Evolutionary conservation across 2,329 filamentous ascomycete species (phyloP).

Genomic region (Ilyonectria mors-panacis): DNA sequence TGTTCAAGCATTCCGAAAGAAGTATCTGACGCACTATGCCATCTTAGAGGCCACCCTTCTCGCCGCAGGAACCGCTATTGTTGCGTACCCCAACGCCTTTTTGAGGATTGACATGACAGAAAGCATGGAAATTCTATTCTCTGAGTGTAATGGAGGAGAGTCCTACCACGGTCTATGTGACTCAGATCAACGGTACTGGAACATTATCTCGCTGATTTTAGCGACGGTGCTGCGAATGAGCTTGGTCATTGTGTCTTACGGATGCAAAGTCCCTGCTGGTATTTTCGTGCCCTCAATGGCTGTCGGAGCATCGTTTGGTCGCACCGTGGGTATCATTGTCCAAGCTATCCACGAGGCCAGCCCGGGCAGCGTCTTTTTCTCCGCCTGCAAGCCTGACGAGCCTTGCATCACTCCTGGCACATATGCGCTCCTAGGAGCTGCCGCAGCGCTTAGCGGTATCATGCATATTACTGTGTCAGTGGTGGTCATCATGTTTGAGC

Average conservation of each 20-base stretch:
- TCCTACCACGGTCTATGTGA: conserved; percentile 94
- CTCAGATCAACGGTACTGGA: conserved; percentile 79
- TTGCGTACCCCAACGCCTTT: conserved; percentile 98
- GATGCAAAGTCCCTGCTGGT: conserved; percentile 96
- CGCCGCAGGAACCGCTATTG: conserved; percentile 85
- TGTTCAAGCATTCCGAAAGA: conserved; percentile 93
- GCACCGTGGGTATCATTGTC: conserved; percentile 94
- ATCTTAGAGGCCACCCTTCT: conserved; percentile 89
- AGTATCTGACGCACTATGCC: conserved; percentile 87
- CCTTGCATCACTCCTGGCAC: conserved; percentile 98
- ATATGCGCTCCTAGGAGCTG: conserved; percentile 95
- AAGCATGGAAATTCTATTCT: conserved; percentile 98
- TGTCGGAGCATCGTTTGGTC: conserved; percentile 92
- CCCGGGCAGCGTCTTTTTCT: conserved; percentile 87
- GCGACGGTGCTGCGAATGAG: conserved; percentile 87
- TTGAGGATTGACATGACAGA: conserved; percentile 98
- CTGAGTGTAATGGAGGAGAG: conserved; percentile 90
- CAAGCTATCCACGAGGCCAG: conserved; percentile 89
- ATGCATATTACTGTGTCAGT: conserved; percentile 99
- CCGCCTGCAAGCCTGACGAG: conserved; percentile 89
- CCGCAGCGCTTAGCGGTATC: conserved; percentile 91
- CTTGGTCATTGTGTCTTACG: conserved; percentile 95
- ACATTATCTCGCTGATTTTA: conserved; percentile 82
- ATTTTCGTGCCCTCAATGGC: conserved; percentile 99
- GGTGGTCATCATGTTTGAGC: conserved; percentile 99